These are phyloP conservation scores for Diaporthe nobilis DNA, from an alignment of 2,329 filamentous ascomycete genomes.

Conservation along the genomic window DNA sequence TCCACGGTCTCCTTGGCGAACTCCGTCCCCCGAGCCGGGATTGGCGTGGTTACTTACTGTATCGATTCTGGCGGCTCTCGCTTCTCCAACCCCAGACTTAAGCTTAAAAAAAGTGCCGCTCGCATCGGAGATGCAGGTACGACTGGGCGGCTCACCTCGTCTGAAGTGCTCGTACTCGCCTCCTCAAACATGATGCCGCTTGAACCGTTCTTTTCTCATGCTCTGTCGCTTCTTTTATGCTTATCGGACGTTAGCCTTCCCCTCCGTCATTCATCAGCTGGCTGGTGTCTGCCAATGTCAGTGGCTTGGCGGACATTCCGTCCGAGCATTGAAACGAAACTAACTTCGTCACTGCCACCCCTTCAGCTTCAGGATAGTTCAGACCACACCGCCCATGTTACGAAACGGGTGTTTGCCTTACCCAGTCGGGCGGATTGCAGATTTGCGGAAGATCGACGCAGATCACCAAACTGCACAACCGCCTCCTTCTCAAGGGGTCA, in stretches of 20 bases:
- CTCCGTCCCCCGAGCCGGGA: neutral
- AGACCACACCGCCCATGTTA: conserved; percentile 32
- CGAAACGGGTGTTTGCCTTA: conserved; percentile 21
- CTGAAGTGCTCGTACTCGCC: conserved; percentile 23
- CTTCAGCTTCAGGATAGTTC: conserved; percentile 31
- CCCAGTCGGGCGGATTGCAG: conserved; percentile 18
- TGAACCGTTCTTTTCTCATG: conserved; percentile 17
- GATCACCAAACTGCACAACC: neutral
- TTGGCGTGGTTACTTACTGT: neutral
- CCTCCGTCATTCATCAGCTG: conserved; percentile 28
- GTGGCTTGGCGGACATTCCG: conserved; percentile 34
- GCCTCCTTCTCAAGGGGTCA: neutral
- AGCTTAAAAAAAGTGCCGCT: conserved; percentile 9
- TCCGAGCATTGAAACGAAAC: conserved; percentile 34
- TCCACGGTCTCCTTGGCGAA: conserved; percentile 18
- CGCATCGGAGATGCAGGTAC: conserved; percentile 24
- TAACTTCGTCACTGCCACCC: conserved; percentile 30
- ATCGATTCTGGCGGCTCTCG: neutral
- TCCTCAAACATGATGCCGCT: conserved; percentile 23
- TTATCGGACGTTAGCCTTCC: conserved; percentile 26
- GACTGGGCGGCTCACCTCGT: conserved; percentile 30
- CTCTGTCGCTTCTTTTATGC: neutral
- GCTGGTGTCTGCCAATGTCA: conserved; percentile 32
- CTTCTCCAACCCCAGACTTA: neutral
- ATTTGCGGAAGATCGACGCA: conserved; percentile 13